phyloP scores from a whole-genome alignment of 2,329 filamentous ascomycete species.

The Monilinia laxa region DNA sequence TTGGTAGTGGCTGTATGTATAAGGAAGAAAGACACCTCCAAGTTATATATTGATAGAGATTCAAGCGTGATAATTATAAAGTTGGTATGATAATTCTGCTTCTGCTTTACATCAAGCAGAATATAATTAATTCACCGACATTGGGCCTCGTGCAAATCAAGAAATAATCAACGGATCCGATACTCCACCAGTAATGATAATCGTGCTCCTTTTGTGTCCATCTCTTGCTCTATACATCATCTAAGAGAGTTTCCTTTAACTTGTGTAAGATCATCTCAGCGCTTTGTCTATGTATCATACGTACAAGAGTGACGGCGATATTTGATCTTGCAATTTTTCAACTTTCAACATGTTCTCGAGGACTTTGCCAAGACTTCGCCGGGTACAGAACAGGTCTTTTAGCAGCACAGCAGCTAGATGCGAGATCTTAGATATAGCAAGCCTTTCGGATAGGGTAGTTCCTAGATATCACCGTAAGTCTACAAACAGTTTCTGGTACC shows the following conservation, averaged over 20 bases:
- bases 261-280: slow-evolving; percentile 9
- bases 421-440: slow-evolving; percentile 52
- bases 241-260: not conserved
- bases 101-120: not conserved
- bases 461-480: slow-evolving; percentile 61
- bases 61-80: not conserved
- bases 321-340: not conserved
- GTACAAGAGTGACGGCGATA: not conserved
- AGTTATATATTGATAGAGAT: not conserved
- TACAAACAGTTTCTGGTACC: not conserved
- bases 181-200: not conserved
- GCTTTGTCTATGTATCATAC: not conserved
- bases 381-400: slow-evolving; percentile 43
- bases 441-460: slow-evolving; percentile 56
- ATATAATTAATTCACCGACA: not conserved
- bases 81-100: not conserved
- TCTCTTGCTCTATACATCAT: not conserved
- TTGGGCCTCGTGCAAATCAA: not conserved
- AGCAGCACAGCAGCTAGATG: slow-evolving; percentile 48
- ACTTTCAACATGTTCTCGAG: slow-evolving; percentile 30
- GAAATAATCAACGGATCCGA: not conserved
- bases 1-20: too few species aligned
- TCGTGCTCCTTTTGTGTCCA: not conserved
- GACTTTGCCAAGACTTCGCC: slow-evolving; percentile 20
- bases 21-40: not conserved